Conservation (phyloP, 345 rosid species). For the Reutealis trisperma region DNA sequence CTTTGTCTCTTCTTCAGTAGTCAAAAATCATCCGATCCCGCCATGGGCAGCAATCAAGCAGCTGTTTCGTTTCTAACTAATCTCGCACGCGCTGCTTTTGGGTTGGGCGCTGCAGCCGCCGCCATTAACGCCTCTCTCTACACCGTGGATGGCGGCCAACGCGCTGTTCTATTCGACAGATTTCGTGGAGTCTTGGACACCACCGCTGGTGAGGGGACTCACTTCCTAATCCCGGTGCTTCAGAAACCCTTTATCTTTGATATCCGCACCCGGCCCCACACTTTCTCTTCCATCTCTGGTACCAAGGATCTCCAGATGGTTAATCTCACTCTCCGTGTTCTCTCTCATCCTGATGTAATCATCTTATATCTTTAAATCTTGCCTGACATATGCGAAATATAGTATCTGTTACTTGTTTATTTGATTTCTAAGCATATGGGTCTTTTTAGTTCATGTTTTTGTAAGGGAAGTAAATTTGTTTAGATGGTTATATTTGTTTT, state of each 20-base stretch:
- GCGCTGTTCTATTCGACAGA: conserved; percentile 95
- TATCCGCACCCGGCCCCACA: conserved; percentile 88
- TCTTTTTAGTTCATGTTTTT: too few species aligned
- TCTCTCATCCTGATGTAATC: conserved; percentile 83
- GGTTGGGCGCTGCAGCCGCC: conserved; percentile 71
- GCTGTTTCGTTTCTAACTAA: conserved; percentile 70
- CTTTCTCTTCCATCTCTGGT: conserved; percentile 92
- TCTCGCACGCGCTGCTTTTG: conserved; percentile 76
- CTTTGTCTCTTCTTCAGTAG: neutral
- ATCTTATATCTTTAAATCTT: neutral
- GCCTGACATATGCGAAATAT: neutral
- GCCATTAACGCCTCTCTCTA: conserved; percentile 67
- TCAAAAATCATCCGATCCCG: neutral
- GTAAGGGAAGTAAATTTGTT: too few species aligned
- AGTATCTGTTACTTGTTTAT: neutral
- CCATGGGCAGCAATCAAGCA: conserved; percentile 82
- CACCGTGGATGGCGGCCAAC: conserved; percentile 98
- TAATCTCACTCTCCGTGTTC: conserved; percentile 94
- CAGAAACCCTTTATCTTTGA: conserved; percentile 87
- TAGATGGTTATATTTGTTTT: too few species aligned
- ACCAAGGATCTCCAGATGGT: conserved; percentile 99
- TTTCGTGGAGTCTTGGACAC: conserved; percentile 82
- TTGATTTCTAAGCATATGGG: neutral
- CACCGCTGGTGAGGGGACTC: conserved; percentile 89
- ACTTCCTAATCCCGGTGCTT: conserved; percentile 82